Percentiles rank a stretch among this genome's conserved stretches.
Evolutionary conservation across 345 rosid species (phyloP).

Genomic region (Raphanus raphanistrum): DNA sequence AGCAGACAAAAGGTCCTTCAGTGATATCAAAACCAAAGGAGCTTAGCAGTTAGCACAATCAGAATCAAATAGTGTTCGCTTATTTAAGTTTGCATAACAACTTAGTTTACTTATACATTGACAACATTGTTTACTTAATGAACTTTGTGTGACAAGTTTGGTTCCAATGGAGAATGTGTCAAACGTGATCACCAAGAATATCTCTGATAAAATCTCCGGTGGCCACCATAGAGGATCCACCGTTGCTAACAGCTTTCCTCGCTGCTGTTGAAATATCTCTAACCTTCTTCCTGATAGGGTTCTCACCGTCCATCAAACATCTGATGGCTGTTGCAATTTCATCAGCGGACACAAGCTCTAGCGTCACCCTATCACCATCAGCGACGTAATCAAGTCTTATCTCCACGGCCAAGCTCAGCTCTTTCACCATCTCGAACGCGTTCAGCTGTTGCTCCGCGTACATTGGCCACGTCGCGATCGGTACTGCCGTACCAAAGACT

Average conservation of each 20-base stretch:
- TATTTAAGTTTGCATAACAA: neutral
- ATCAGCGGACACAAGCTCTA: conserved; percentile 9
- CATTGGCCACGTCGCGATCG: conserved; percentile 50
- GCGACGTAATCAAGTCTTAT: conserved; percentile 47
- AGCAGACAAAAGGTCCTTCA: neutral
- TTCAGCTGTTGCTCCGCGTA: conserved; percentile 58
- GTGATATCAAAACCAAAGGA: neutral
- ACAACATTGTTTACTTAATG: neutral
- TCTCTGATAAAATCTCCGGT: conserved; percentile 41
- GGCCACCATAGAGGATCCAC: conserved; percentile 50
- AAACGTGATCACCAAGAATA: conserved; percentile 24
- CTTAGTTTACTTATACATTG: neutral
- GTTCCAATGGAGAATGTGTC: neutral
- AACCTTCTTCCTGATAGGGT: conserved; percentile 30
- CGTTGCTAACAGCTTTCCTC: conserved; percentile 41
- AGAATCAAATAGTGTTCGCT: neutral
- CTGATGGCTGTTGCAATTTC: conserved; percentile 49
- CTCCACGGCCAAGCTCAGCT: conserved; percentile 43
- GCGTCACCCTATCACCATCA: conserved; percentile 31
- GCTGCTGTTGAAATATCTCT: conserved; percentile 38
- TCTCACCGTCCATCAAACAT: conserved; percentile 45
- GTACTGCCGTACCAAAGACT: conserved; percentile 55
- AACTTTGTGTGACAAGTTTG: neutral
- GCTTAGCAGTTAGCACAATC: neutral
- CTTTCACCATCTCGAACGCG: conserved; percentile 50